Percentiles rank a stretch among this genome's conserved stretches.
phyloP scores from a whole-genome alignment of 805 yeast species.

The Peterozyma toletana region DNA sequence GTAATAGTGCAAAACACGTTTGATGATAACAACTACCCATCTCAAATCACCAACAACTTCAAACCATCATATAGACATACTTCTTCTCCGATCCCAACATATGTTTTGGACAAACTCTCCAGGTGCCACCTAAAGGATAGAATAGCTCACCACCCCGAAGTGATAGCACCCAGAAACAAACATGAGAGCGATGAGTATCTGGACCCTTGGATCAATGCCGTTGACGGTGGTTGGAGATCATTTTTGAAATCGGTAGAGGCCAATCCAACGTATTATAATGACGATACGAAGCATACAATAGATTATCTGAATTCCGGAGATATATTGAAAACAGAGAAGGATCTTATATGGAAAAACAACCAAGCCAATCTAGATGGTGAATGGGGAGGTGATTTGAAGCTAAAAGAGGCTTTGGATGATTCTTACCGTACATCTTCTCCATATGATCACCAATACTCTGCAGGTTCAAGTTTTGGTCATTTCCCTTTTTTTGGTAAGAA shows the following conservation, averaged over 20 bases:
- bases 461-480: too few relatives aligned
- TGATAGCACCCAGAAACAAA: background rate
- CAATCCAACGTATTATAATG: conserved; percentile 17
- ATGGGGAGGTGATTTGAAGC: conserved; percentile 70
- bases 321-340: conserved; percentile 11
- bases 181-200: conserved; percentile 1
- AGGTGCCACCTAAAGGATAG: conserved; percentile 30
- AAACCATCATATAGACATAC: conserved; percentile 14
- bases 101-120: conserved; percentile 51
- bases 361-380: conserved; percentile 35
- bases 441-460: too few relatives aligned
- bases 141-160: too few relatives aligned
- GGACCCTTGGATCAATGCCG: conserved; percentile 16
- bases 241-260: conserved; percentile 18
- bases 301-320: background rate
- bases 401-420: conserved; percentile 44
- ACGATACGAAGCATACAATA: conserved; percentile 15
- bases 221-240: conserved; percentile 14
- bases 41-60: background rate
- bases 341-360: conserved; percentile 9
- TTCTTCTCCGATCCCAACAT: conserved; percentile 47
- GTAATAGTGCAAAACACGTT: background rate
- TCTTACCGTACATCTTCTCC: conserved; percentile 10
- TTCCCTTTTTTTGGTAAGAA: conserved; percentile 9
- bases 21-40: background rate